These are phyloP conservation scores for Trebouxia sp. DNA, from an alignment of 139 green algal genomes.

Conservation along the genomic window DNA sequence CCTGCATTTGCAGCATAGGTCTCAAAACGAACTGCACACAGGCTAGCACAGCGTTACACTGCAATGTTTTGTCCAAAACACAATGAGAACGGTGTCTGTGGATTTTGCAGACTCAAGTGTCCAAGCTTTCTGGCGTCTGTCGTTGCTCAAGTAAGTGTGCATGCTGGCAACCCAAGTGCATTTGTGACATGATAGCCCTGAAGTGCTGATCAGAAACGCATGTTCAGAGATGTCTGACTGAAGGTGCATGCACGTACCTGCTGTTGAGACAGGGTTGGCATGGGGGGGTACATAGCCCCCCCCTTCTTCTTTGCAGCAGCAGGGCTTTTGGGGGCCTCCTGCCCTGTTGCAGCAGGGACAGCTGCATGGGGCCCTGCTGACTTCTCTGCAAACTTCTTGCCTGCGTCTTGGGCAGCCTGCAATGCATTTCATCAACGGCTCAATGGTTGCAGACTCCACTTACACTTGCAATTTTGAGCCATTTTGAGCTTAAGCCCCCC, in stretches of 20 bases:
- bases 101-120: too few species aligned
- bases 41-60: neutral
- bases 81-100: too few species aligned
- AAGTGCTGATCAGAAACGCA: too few species aligned
- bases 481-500: too few species aligned
- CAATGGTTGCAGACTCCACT: too few species aligned
- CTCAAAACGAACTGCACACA: neutral
- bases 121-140: too few species aligned
- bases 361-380: neutral
- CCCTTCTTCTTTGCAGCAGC: slow-evolving; percentile 1
- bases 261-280: neutral
- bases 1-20: neutral
- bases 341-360: neutral
- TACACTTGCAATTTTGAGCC: too few species aligned
- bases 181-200: too few species aligned
- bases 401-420: slow-evolving; percentile 4
- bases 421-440: too few species aligned
- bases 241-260: neutral
- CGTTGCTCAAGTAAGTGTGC: too few species aligned
- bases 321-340: neutral
- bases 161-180: too few species aligned
- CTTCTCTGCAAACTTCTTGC: neutral
- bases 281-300: neutral
- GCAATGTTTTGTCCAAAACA: neutral
- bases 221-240: neutral